Conservation (phyloP, 2,329 filamentous ascomycete species). For the Myriosclerotinia duriaeana region DNA sequence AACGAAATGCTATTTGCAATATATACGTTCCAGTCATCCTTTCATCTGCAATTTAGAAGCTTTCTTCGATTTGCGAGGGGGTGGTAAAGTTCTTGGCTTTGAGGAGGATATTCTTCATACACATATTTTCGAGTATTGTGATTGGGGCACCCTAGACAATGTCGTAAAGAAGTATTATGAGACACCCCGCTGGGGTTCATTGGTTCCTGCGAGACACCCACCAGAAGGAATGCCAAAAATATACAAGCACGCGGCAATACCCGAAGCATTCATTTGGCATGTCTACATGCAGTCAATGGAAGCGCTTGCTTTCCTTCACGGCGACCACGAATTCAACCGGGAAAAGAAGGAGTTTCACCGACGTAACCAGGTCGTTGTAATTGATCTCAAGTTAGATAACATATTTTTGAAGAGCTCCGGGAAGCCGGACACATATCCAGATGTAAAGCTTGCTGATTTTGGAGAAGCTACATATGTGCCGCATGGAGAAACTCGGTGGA, state of each 20-base stretch:
- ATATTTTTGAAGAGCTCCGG: conserved; percentile 8
- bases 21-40: conserved; percentile 10
- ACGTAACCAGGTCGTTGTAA: not conserved
- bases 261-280: conserved; percentile 21
- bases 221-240: not conserved
- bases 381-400: conserved; percentile 18
- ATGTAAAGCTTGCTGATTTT: conserved; percentile 19
- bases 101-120: not conserved
- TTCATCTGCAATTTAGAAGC: conserved; percentile 11
- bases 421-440: not conserved
- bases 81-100: not conserved
- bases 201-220: not conserved
- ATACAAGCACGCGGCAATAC: conserved; percentile 12
- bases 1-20: conserved; percentile 14
- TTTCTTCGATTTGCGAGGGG: not conserved
- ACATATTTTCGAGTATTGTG: conserved; percentile 15
- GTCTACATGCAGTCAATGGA: conserved; percentile 1
- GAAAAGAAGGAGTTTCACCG: not conserved
- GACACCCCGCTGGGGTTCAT: not conserved
- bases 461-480: conserved; percentile 14
- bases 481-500: not conserved
- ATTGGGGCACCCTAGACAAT: conserved; percentile 1
- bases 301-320: conserved; percentile 11
- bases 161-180: not conserved
- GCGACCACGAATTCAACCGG: conserved; percentile 4